Evolutionary conservation across 2,329 filamentous ascomycete genomes (phyloP).

Genomic region (Chaetomium olivaceum): DNA sequence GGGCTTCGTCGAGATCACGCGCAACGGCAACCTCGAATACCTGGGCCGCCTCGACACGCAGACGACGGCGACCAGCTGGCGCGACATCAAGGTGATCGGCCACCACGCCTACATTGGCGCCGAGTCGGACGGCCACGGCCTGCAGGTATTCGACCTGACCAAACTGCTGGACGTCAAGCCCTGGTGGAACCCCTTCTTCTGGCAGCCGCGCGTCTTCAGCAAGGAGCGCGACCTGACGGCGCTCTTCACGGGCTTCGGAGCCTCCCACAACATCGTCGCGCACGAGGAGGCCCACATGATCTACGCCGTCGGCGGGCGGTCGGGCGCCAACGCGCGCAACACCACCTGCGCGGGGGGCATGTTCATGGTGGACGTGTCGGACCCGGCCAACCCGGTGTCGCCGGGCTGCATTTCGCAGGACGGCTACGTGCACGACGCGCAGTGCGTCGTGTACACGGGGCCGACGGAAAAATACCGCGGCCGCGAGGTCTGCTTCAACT

Average conservation of each 20-base stretch:
- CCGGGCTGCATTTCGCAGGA: conserved; percentile 12
- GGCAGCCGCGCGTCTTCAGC: conserved; percentile 6
- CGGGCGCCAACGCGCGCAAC: conserved; percentile 15
- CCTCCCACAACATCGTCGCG: conserved; percentile 11
- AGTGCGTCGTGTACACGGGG: conserved; percentile 11
- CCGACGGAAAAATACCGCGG: conserved; percentile 8
- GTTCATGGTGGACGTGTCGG: conserved; percentile 13
- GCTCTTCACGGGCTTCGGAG: conserved; percentile 10
- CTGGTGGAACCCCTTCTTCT: conserved; percentile 5
- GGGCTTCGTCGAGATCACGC: conserved; percentile 10
- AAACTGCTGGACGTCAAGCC: conserved; percentile 4
- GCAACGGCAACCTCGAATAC: conserved; percentile 8
- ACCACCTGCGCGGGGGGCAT: conserved; percentile 11
- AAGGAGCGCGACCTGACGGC: conserved; percentile 7
- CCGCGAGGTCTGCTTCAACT: conserved; percentile 11
- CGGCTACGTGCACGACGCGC: conserved; percentile 17
- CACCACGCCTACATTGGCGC: conserved; percentile 16
- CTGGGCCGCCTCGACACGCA: conserved; percentile 9
- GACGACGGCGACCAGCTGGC: conserved; percentile 12
- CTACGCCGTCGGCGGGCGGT: conserved; percentile 15
- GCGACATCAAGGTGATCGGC: conserved; percentile 15
- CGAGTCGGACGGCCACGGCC: conserved; percentile 9
- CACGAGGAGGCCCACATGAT: conserved; percentile 10
- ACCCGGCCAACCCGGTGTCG: neutral
- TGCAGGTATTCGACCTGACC: conserved; percentile 15